Conservation (phyloP, 73 alveolate species). For the Breviolum minutum region DNA sequence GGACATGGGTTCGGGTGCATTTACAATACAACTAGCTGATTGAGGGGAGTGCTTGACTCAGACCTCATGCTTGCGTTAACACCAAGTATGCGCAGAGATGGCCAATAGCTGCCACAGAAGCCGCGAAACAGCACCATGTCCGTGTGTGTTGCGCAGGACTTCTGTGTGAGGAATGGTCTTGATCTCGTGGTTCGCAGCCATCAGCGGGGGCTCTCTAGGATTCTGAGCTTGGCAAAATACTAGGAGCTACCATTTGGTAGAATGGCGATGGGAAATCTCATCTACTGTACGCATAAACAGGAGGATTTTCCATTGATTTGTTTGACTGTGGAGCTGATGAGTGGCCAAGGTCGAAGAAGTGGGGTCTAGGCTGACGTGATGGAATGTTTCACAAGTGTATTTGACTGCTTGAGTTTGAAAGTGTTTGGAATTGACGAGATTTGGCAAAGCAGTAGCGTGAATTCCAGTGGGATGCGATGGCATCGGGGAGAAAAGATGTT, state of each 20-base stretch:
- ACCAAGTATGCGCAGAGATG: neutral
- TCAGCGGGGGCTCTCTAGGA: neutral
- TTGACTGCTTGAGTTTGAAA: too few relatives aligned
- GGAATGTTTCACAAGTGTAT: too few relatives aligned
- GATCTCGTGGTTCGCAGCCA: constrained; percentile 89
- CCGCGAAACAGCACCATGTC: too few relatives aligned
- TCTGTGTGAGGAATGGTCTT: constrained; percentile 73
- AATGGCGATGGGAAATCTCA: too few relatives aligned
- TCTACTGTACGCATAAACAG: too few relatives aligned
- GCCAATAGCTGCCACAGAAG: too few relatives aligned
- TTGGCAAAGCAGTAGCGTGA: too few relatives aligned
- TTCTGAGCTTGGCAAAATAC: neutral
- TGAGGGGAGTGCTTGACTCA: neutral
- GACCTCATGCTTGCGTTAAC: neutral
- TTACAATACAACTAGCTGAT: too few relatives aligned
- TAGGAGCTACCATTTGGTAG: too few relatives aligned
- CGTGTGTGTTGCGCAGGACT: constrained; percentile 47
- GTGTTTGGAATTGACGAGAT: too few relatives aligned
- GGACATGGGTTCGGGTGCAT: neutral
- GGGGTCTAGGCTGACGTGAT: constrained; percentile 57
- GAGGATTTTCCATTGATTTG: too few relatives aligned
- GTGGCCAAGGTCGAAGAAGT: constrained; percentile 57
- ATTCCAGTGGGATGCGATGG: neutral
- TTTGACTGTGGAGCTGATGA: neutral
- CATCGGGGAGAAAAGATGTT: neutral